Percentiles rank a stretch among this genome's conserved stretches.
phyloP scores from a whole-genome alignment of 164 flowering plant species.

The Paratinospora sagittata region DNA sequence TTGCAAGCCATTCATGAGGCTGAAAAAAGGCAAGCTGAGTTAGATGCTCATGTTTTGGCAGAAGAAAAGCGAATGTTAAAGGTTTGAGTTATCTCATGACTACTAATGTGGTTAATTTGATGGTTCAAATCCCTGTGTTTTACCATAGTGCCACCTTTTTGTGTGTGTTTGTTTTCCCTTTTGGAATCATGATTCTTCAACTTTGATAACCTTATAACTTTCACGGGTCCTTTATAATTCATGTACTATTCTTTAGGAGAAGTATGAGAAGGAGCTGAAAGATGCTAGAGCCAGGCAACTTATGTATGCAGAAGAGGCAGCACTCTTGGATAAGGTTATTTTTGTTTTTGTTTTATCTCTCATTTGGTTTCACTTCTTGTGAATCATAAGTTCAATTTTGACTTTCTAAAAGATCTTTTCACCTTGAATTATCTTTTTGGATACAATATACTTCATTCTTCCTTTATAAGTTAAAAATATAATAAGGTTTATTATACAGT shows the following conservation, averaged over 20 bases:
- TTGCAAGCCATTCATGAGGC: constrained; percentile 91
- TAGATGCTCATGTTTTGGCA: constrained; percentile 62
- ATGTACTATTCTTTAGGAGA: constrained; percentile 46
- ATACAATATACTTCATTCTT: background rate
- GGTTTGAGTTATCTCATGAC: constrained; percentile 35
- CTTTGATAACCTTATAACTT: too few species aligned
- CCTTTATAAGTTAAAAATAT: background rate
- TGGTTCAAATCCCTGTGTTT: background rate
- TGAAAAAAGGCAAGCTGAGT: constrained; percentile 78
- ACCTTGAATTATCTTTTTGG: background rate
- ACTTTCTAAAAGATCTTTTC: background rate
- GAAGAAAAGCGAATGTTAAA: constrained; percentile 73
- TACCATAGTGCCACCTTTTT: background rate
- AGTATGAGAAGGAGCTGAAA: constrained; percentile 75
- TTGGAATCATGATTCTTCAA: background rate
- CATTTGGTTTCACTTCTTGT: background rate
- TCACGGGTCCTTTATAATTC: background rate
- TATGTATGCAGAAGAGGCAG: constrained; percentile 94
- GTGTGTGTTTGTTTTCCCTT: background rate
- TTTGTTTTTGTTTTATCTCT: too few species aligned
- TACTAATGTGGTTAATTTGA: background rate
- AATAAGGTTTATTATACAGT: background rate
- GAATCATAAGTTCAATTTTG: background rate
- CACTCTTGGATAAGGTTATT: constrained; percentile 79
- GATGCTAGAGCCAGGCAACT: constrained; percentile 91